Percentiles rank a stretch among this genome's conserved stretches.
These are phyloP conservation scores for Cyclotella cryptica DNA, from an alignment of 108 stramenopile genomes.

Conservation along the genomic window DNA sequence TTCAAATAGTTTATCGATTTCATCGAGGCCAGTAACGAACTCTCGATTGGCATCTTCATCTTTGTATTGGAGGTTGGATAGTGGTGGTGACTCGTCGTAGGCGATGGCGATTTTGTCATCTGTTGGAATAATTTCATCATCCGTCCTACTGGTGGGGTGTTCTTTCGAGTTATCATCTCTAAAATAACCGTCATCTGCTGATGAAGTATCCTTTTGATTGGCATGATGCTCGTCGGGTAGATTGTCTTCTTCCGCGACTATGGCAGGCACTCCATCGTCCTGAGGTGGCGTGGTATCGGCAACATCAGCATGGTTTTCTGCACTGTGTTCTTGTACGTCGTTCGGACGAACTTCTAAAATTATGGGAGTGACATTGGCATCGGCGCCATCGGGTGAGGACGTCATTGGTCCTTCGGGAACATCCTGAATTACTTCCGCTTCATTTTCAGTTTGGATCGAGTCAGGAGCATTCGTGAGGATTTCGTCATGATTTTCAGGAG, in stretches of 20 bases:
- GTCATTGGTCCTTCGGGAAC: no score
- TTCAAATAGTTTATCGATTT: conserved; percentile 85
- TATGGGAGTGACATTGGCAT: no score
- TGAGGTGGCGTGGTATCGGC: neutral
- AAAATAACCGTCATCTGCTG: neutral
- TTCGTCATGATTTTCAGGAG: no score
- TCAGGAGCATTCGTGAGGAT: no score
- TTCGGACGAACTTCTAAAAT: no score
- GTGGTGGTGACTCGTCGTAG: neutral
- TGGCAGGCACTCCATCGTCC: neutral
- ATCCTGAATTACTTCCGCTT: no score
- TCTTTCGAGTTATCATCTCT: neutral
- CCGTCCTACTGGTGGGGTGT: neutral
- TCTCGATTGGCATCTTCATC: conserved; percentile 60
- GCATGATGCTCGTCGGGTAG: neutral
- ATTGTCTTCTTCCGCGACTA: neutral
- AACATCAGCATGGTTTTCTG: neutral
- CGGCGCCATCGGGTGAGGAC: no score
- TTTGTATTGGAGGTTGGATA: neutral
- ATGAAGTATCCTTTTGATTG: neutral
- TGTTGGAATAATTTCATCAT: neutral
- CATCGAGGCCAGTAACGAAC: conserved; percentile 86
- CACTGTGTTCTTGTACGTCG: no score
- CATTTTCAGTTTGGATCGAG: no score
- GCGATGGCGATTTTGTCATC: neutral